phyloP scores from a whole-genome alignment of 768 basidiomycete genomes.

The Strobilomyces echinocephalus region DNA sequence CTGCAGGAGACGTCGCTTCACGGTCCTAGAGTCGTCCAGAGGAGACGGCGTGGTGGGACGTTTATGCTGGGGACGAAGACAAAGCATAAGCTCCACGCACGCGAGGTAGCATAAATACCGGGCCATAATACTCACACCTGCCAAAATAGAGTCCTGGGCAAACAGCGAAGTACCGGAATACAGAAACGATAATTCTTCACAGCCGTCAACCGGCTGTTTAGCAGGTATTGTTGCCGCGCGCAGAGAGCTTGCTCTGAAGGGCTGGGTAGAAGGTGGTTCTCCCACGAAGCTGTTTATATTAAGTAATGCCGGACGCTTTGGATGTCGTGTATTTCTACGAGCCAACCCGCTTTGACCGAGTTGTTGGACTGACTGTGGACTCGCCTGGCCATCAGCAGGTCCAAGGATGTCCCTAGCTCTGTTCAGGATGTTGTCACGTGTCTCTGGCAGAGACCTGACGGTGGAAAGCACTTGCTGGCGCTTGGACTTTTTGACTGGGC shows the following conservation, averaged over 20 bases:
- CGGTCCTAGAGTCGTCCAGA: background rate
- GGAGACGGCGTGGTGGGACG: constrained; percentile 10
- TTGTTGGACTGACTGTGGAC: constrained; percentile 27
- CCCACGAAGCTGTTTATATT: background rate
- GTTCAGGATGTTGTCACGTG: constrained; percentile 39
- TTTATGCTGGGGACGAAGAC: constrained; percentile 8
- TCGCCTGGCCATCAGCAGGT: background rate
- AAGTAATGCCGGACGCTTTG: background rate
- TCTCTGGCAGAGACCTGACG: constrained; percentile 44
- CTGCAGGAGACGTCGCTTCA: constrained; percentile 11
- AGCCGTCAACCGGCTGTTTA: background rate
- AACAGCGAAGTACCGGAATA: constrained; percentile 12
- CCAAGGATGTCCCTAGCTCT: constrained; percentile 36
- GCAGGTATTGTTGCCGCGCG: constrained; percentile 1
- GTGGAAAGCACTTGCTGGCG: constrained; percentile 37
- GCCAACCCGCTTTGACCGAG: constrained; percentile 32
- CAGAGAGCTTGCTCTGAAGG: constrained; percentile 39
- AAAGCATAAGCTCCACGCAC: constrained; percentile 3
- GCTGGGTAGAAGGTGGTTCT: constrained; percentile 33
- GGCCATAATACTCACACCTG: background rate
- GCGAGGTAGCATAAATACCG: background rate
- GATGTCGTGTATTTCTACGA: background rate
- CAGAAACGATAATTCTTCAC: background rate
- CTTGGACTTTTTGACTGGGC: constrained; percentile 42
- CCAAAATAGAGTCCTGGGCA: constrained; percentile 11